Percentiles rank a stretch among this genome's conserved stretches.
Conservation (phyloP, 2,329 filamentous ascomycete species). For the Paecilomyces variotii region DNA sequence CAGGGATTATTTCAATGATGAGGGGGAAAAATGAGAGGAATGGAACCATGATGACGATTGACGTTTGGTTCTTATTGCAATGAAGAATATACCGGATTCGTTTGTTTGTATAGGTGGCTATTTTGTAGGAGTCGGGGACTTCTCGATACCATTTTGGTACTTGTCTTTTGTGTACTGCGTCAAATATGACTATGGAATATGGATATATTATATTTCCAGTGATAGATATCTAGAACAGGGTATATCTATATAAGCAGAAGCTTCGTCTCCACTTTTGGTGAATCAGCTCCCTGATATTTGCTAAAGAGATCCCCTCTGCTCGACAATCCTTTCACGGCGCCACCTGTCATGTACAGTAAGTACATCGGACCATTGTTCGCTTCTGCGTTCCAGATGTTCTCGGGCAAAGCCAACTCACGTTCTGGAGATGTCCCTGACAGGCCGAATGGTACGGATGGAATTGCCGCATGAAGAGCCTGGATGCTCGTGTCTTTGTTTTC, state of each 20-base stretch:
- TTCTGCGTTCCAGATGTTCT: neutral
- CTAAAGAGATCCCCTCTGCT: too few species aligned
- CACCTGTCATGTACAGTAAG: neutral
- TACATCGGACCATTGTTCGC: neutral
- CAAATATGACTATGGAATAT: too few species aligned
- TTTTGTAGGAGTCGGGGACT: neutral
- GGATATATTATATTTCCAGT: too few species aligned
- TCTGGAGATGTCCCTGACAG: neutral
- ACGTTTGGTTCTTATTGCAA: neutral
- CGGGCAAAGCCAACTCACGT: neutral
- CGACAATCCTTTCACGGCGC: neutral
- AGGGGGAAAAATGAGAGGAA: neutral
- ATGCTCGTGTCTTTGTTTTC: neutral
- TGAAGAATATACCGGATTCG: neutral
- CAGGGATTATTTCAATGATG: too few species aligned
- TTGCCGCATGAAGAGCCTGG: neutral
- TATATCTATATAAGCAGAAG: too few species aligned
- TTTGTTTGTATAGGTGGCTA: neutral
- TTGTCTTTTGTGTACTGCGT: too few species aligned
- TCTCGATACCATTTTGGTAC: neutral
- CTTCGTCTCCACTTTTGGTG: too few species aligned
- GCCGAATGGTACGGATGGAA: neutral
- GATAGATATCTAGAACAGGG: too few species aligned
- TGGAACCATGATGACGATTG: neutral
- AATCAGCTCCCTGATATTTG: too few species aligned